Base-by-base conservation (phyloP, 306 rosid genomes). In the Cercis canadensis region DNA sequence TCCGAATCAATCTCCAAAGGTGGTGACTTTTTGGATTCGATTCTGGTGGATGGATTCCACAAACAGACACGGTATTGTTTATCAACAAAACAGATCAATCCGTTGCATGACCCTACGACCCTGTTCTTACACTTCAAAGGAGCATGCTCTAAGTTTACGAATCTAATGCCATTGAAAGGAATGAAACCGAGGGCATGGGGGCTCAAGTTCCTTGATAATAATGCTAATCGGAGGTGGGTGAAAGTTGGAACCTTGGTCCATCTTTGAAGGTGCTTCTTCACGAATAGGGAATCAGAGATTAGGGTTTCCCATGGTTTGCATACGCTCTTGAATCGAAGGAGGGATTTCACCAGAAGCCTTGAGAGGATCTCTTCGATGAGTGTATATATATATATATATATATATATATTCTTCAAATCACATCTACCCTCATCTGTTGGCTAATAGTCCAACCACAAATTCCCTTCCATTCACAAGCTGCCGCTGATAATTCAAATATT, bases 31-130 rank as follows among this genome's bases (percentile, higher is more conserved):
- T 51, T 16, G 39, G 58, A 65, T 15, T 1, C 8, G 5, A 62
- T 45, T 17, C 45, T 18, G 1, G 64, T 65, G 4, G 36, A 49
- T 12, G 78, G 78, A 31, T 78, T 78, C 70, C 69, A 78, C 64
- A 78, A 2, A 2, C 15, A 39, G 39, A 19, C 11, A 44, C 7
- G 8, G 0, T 3, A n/a, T 5, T 11, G 1, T 51, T 1, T 50
- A 18, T 0, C 0, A 15, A 0, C 56, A 1, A 58, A 34, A 58
- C 64, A 58, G 4, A 58, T 6, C 18, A 58, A 13, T 7, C 64
- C 64, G 16, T 58, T n/a, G 5, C 64, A 58, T 3, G 64, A 56
- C 7, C 19, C 40, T n/a, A 24, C 39, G 8, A n/a, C n/a, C n/a
- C n/a, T n/a, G n/a, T n/a, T n/a, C n/a, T n/a, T n/a, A n/a, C n/a